Percentiles rank a stretch among this genome's conserved stretches.
phyloP scores from a whole-genome alignment of 148 eudicot genomes.

The Silene conica region DNA sequence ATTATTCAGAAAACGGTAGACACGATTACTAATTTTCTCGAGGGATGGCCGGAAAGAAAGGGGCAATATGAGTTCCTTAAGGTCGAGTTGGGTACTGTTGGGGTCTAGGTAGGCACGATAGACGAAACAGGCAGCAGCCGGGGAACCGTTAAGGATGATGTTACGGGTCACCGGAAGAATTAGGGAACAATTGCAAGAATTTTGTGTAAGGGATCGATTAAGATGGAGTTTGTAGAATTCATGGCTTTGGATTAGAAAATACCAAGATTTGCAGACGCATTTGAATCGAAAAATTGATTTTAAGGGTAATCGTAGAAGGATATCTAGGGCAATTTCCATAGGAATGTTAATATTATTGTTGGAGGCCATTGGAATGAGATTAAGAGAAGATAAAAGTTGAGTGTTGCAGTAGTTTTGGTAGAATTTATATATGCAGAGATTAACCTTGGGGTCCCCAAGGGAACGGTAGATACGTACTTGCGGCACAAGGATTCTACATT shows the following conservation, averaged over 20 bases:
- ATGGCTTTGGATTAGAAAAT: constrained; percentile 1
- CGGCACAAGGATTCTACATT: no score
- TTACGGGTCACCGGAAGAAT: constrained; percentile 10
- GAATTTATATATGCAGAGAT: no score
- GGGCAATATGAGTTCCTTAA: constrained; percentile 7
- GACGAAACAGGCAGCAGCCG: not conserved
- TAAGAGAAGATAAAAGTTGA: no score
- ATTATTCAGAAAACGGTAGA: not conserved
- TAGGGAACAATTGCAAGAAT: constrained; percentile 13
- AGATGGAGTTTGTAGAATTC: constrained; percentile 18
- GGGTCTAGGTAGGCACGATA: constrained; percentile 16
- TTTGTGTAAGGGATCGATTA: not conserved
- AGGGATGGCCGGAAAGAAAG: constrained; percentile 1
- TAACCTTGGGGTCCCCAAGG: no score
- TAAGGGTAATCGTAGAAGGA: constrained; percentile 12
- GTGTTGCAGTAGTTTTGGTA: no score
- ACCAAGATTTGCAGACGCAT: constrained; percentile 13
- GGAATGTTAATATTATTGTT: constrained; percentile 14
- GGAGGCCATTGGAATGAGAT: constrained; percentile 8
- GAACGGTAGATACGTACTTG: no score
- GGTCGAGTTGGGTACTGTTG: constrained; percentile 2
- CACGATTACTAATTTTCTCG: not conserved
- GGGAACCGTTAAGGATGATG: not conserved
- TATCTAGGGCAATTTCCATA: constrained; percentile 5
- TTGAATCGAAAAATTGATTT: constrained; percentile 11